Base-by-base conservation (phyloP, 805 yeast species). In the Hanseniaspora occidentalis region DNA sequence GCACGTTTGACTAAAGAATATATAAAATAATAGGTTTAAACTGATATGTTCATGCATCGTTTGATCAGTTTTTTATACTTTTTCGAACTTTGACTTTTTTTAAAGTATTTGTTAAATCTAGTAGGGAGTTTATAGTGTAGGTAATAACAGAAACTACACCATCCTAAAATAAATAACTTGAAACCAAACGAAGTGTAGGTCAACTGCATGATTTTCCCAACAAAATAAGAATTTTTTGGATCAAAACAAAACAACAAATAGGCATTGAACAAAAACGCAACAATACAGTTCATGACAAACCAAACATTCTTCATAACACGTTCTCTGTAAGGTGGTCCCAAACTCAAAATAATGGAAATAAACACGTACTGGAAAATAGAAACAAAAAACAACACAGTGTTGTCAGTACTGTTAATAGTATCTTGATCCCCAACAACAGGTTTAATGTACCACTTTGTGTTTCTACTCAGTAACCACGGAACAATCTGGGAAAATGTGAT, bases 241-340 rank as follows among this genome's bases (percentile, higher is more conserved):
- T 70, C 61, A 4, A 77, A 60, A 19, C 57, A 75, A 88, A 79
- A 47, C 85, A 61, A 3, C 57, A 39, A 0, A 68, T 45, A 13
- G 89, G 77, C 8, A 77, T 44, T 4, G 65, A 37, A n/a, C 4
- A 19, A 9, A 1, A 70, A 41, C 0, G 94, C 72, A 1, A 64
- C 44, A 0, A 64, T 46, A 33, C 83, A 66, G 39, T 86, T 84
- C 1, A 65, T 31, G 39, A 92, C 64, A 55, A 86, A 89, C 6
- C 94, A 94, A 9, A 47, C 38, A 51, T 81, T 92, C 45, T 75
- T 67, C 21, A 62, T 58, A 49, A 79, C 73, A 1, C 88, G 78
- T 53, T 84, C 80, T 42, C 98, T 70, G 58, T 85, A 92, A 17
- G 99, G 99, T 7, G 92, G 88, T 0, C 99, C 98, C 10, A 75